Percentiles rank a stretch among this genome's conserved stretches.
Evolutionary conservation across 495 filamentous ascomycete genomes (phyloP).

Genomic region (Neohortaea acidophila): DNA sequence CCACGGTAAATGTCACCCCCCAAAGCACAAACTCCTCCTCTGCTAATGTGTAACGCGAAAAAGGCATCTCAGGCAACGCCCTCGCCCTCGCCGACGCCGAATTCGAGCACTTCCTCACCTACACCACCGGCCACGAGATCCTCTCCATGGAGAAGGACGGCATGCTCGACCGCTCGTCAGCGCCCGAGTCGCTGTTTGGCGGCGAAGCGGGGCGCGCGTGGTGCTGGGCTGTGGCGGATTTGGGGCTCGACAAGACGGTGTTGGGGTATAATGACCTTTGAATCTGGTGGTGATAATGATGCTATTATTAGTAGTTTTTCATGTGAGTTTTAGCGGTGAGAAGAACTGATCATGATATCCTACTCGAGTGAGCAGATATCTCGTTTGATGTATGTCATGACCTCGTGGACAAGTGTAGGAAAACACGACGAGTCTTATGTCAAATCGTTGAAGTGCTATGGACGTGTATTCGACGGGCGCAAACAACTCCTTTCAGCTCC

Average conservation of each 20-base stretch:
- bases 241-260: constrained; percentile 26
- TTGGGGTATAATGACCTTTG: constrained; percentile 34
- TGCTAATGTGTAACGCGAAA: background rate
- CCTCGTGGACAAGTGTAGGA: too few relatives aligned
- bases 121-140: constrained; percentile 36
- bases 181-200: constrained; percentile 28
- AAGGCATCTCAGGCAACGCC: constrained; percentile 44
- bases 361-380: too few relatives aligned
- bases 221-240: constrained; percentile 32
- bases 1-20: constrained; percentile 28
- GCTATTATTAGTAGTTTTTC: too few relatives aligned
- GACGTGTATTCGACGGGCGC: too few relatives aligned
- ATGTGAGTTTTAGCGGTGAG: too few relatives aligned
- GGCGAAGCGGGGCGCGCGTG: constrained; percentile 37
- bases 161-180: constrained; percentile 28
- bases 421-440: too few relatives aligned
- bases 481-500: background rate
- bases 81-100: constrained; percentile 31
- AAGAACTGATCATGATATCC: background rate
- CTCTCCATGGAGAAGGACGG: constrained; percentile 33
- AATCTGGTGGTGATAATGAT: constrained; percentile 8
- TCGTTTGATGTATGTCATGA: too few relatives aligned
- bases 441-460: too few relatives aligned
- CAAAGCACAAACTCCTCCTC: background rate
- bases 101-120: constrained; percentile 38